phyloP scores from a whole-genome alignment of 352 stramenopile genomes.

The Phytophthora kernoviae region DNA sequence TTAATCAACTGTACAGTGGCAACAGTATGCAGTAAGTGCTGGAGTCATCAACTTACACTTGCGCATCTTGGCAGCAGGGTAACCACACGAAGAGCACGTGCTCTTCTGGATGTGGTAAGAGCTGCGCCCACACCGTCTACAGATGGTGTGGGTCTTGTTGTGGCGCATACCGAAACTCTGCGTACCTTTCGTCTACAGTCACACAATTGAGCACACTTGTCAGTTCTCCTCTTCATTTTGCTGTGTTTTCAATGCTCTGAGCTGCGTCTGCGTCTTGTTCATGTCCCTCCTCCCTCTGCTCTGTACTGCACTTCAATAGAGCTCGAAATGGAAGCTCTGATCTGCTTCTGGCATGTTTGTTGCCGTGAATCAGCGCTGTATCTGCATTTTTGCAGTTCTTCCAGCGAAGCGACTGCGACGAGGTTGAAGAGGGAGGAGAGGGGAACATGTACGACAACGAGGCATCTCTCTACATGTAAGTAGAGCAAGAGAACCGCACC shows the following conservation, averaged over 20 bases:
- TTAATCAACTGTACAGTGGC: background rate
- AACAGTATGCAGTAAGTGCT: background rate
- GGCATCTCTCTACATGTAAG: background rate
- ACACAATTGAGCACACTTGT: constrained; percentile 25
- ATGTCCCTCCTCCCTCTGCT: constrained; percentile 9
- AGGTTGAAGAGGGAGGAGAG: constrained; percentile 17
- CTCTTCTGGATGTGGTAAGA: constrained; percentile 99
- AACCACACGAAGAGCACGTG: constrained; percentile 98
- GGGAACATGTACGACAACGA: background rate
- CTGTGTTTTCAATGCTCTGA: background rate
- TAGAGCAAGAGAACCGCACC: constrained; percentile 43
- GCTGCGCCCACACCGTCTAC: constrained; percentile 97
- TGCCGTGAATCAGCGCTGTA: constrained; percentile 5
- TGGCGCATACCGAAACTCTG: constrained; percentile 99
- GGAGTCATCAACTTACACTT: constrained; percentile 95
- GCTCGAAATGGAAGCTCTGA: constrained; percentile 8
- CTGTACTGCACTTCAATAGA: background rate
- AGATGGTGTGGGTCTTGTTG: constrained; percentile 99
- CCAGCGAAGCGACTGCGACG: background rate
- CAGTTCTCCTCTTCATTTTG: constrained; percentile 14
- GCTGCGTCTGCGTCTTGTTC: background rate
- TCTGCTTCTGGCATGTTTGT: no score
- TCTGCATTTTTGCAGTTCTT: background rate
- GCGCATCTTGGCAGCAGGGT: constrained; percentile 98
- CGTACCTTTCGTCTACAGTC: constrained; percentile 98